These are phyloP conservation scores for Paecilomyces dactylethromorphus DNA, from an alignment of 2,329 filamentous ascomycete species.

Conservation along the genomic window DNA sequence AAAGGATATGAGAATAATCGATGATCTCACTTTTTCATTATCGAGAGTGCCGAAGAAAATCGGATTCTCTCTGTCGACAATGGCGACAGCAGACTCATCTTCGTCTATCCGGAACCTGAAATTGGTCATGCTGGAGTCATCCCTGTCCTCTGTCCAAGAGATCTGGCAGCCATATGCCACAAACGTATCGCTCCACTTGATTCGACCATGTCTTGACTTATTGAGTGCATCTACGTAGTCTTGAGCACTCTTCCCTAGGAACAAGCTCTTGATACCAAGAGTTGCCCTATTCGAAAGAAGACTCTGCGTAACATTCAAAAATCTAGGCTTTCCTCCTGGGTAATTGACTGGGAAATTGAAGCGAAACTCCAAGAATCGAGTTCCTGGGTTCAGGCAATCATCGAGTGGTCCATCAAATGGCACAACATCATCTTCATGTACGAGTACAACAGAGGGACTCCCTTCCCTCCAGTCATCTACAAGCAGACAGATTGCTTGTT, in stretches of 20 bases:
- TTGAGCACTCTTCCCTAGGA: neutral
- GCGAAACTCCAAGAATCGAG: neutral
- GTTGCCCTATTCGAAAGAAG: neutral
- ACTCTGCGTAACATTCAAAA: neutral
- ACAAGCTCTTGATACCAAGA: conserved; percentile 1
- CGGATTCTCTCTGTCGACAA: neutral
- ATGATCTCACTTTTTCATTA: conserved; percentile 3
- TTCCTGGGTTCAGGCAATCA: neutral
- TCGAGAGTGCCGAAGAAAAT: neutral
- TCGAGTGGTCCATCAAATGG: neutral
- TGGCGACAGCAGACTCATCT: neutral
- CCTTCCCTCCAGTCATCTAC: neutral
- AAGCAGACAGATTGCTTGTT: neutral
- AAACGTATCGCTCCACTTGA: conserved; percentile 1
- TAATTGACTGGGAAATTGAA: neutral
- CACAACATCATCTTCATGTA: neutral
- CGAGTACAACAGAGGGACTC: neutral
- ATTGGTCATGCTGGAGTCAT: neutral
- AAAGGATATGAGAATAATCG: neutral
- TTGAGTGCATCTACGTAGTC: neutral
- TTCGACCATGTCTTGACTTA: neutral
- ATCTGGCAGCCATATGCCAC: conserved; percentile 2
- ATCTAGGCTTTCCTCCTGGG: neutral
- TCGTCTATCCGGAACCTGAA: conserved; percentile 2
- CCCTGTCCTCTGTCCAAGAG: conserved; percentile 2